These are phyloP conservation scores for Aspergillus campestris DNA, from an alignment of 495 filamentous ascomycete genomes.

Conservation along the genomic window DNA sequence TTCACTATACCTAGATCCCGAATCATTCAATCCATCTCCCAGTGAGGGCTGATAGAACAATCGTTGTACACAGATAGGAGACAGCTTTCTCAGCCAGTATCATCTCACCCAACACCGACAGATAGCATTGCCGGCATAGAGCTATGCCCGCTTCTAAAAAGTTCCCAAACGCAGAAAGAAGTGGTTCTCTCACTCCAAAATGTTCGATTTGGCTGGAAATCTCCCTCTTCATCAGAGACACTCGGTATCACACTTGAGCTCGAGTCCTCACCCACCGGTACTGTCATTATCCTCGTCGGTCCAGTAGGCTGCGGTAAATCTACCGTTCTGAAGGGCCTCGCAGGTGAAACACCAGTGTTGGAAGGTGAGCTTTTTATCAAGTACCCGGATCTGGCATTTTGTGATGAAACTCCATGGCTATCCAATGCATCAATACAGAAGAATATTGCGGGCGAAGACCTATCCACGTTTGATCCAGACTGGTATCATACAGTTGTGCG, in stretches of 20 bases:
- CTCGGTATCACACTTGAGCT: conserved; percentile 6
- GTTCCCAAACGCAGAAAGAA: neutral
- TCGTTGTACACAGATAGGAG: conserved; percentile 7
- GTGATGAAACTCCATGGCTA: conserved; percentile 33
- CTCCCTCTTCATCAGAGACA: neutral
- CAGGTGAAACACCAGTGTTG: conserved; percentile 10
- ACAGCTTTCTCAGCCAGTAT: neutral
- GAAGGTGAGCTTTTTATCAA: conserved; percentile 9
- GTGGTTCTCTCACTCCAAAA: conserved; percentile 8
- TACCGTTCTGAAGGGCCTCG: conserved; percentile 25
- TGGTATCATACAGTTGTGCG: conserved; percentile 33
- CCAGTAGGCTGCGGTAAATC: conserved; percentile 37
- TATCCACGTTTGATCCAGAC: conserved; percentile 19
- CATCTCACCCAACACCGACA: neutral
- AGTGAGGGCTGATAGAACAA: too few relatives aligned
- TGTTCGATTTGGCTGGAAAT: conserved; percentile 15
- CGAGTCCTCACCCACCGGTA: conserved; percentile 1
- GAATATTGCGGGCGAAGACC: conserved; percentile 26
- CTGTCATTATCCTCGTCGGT: conserved; percentile 24
- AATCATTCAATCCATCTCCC: too few relatives aligned
- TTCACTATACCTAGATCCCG: neutral
- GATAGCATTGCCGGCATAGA: conserved; percentile 1
- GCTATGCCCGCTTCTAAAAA: neutral
- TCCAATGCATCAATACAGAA: conserved; percentile 31
- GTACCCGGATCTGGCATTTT: conserved; percentile 28